Evolutionary conservation across 2,329 filamentous ascomycete genomes (phyloP), one percentile per base, ranked within the genome.

Genomic region (Zymoseptoria tritici): DNA sequence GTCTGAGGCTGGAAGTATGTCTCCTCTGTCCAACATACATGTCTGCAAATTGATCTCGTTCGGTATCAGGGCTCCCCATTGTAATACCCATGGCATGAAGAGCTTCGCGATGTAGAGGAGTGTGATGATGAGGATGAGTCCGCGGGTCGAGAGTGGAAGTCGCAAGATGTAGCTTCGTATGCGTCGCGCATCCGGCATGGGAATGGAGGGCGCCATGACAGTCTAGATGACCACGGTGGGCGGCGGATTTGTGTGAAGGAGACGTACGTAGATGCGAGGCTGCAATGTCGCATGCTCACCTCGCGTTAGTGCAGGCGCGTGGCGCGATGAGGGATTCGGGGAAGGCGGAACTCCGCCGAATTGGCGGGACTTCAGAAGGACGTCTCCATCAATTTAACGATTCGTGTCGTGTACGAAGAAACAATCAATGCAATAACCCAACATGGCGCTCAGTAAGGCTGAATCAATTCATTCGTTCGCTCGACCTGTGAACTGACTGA

Each of bases 81-180:
- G 79, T 69, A 82, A 79, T 57, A 96, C 83, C 85, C 87, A 92
- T 8, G 86, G 77, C 16, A 84, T 81, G 68, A 89, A 87, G 49
- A 92, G 73, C 52, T 86, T 82, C 6, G 87, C 78, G 42, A 90
- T 68, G 85, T 88, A 95, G 63, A 90, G 81, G 11, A 79, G 77
- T 31, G 88, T 70, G 59, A 96, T 89, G 52, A 86, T 75, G 3
- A 85, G 70, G 20, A 91, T 73, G 13, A 91, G 82, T 19, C 82
- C 74, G 55, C 92, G 85, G 24, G 94, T 97, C 72, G 94, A 91
- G 1, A 97, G 80, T 42, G 94, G 93, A n/a, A 97, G 80, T 54
- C 91, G 87, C 61, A 90, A 80, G 65, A 96, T 71, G 73, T 96
- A 97, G 8, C 89, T 90, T 65, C 90, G 87, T 68, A 91, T 81